These are phyloP conservation scores for Elaeis guineensis DNA, from an alignment of 176 grass and related monocot genomes.

Conservation along the genomic window DNA sequence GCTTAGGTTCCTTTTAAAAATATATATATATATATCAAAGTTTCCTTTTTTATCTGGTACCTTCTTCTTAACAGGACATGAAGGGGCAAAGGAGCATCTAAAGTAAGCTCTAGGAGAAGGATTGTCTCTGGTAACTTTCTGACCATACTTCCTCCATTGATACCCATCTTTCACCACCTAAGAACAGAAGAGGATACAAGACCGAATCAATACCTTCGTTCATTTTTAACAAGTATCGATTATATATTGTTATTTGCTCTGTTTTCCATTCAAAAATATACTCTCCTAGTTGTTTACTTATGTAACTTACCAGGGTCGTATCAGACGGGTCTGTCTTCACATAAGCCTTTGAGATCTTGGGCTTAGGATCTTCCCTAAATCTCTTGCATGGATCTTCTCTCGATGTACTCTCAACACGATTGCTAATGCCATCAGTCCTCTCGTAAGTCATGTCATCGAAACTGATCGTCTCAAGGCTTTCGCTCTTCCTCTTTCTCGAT, in stretches of 20 bases:
- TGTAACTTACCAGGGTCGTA: conserved; percentile 37
- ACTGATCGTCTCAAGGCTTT: conserved; percentile 19
- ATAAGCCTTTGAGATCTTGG: conserved; percentile 30
- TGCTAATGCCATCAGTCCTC: neutral
- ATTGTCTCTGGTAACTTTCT: conserved; percentile 61
- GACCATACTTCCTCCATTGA: conserved; percentile 10
- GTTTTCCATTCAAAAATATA: too few relatives aligned
- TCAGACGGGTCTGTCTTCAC: conserved; percentile 52
- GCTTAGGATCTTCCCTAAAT: conserved; percentile 24
- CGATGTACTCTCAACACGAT: conserved; percentile 16
- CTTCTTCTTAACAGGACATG: conserved; percentile 4
- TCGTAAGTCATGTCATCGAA: neutral
- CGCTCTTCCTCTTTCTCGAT: conserved; percentile 10
- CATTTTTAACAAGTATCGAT: too few relatives aligned
- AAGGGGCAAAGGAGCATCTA: conserved; percentile 3
- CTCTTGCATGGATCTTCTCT: conserved; percentile 29
- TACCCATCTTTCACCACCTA: conserved; percentile 27
- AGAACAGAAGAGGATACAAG: neutral
- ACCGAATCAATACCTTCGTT: too few relatives aligned
- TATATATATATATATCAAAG: too few relatives aligned
- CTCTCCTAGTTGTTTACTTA: neutral
- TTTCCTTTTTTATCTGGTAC: neutral
- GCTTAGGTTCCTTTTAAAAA: too few relatives aligned
- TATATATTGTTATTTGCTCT: too few relatives aligned
- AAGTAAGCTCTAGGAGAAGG: conserved; percentile 22